Base-by-base conservation (phyloP, 352 stramenopile species). In the Phytophthora chlamydospora region DNA sequence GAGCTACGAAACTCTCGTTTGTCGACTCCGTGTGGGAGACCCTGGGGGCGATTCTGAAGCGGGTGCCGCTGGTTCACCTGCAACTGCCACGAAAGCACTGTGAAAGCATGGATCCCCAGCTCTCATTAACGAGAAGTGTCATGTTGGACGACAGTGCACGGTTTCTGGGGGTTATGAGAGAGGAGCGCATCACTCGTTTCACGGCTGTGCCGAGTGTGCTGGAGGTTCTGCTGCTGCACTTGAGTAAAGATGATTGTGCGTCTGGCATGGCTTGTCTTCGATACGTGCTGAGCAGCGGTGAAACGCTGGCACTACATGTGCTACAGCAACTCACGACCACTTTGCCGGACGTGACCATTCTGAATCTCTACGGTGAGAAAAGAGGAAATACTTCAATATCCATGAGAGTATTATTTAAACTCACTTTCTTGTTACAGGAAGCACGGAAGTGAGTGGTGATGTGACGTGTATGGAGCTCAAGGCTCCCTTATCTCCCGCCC, bases 361-460 rank as follows among this genome's bases (percentile, higher is more conserved):
- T 90, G 14, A 88, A 90, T 65, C 62, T 90, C 0, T 90, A 88
- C 33, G 80, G 78, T 85, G 14, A 53, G 68, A 29, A 29, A 29
- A 3, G 42, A 27, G 2, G 35, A 31, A n/a, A 16, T 42, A 2
- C 21, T 33, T 48, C 45, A n/a, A 31, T 4, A 31, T 9, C 50
- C 2, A 46, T 63, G 8, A 3, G 3, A 29, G 3, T 24, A 3
- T 24, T 24, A 24, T 24, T 24, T 24, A 24, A 24, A 24, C 21
- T 36, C 44, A 13, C 6, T n/a, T 41, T 31, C 51, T 45, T 17
- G 9, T 53, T 55, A n/a, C 42, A 85, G 76, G 76, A 19, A 88
- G 78, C 54, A 88, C 80, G 1, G 80, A 90, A 56, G 42, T 90
- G 39, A 88, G 78, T 38, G 80, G 80, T 2, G 80, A 90, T 49